phyloP scores from a whole-genome alignment of 208 protist genomes.

The Acanthamoeba royreba region DNA sequence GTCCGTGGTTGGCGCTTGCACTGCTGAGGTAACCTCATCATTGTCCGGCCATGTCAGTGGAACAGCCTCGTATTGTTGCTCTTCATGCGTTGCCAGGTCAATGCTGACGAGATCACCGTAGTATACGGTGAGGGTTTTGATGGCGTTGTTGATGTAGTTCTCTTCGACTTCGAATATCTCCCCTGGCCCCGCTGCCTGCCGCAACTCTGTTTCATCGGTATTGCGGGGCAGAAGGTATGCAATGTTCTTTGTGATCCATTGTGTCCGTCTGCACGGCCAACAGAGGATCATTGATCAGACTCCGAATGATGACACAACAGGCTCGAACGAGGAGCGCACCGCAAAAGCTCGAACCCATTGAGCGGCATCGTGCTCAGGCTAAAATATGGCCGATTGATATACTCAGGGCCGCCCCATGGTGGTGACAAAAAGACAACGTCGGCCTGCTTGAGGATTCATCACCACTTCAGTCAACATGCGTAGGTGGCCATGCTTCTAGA shows the following conservation, averaged over 20 bases:
- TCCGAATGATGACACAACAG: too few relatives aligned
- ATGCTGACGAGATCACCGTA: conserved; percentile 65
- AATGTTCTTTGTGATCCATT: conserved; percentile 70
- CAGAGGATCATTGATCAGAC: neutral
- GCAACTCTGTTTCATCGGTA: conserved; percentile 54
- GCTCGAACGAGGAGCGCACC: neutral
- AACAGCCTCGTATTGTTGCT: too few relatives aligned
- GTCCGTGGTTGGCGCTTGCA: too few relatives aligned
- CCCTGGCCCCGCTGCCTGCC: conserved; percentile 7
- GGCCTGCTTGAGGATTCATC: too few relatives aligned
- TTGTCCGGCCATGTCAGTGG: too few relatives aligned
- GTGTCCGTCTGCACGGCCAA: neutral
- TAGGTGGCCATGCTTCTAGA: too few relatives aligned
- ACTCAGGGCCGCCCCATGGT: conserved; percentile 83
- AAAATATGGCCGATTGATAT: conserved; percentile 55
- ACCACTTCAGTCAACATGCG: too few relatives aligned
- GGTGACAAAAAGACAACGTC: conserved; percentile 82
- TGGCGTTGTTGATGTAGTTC: conserved; percentile 63
- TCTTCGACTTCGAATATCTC: conserved; percentile 64
- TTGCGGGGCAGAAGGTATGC: conserved; percentile 78
- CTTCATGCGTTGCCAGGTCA: too few relatives aligned
- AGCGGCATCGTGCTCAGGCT: neutral
- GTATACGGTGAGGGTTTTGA: conserved; percentile 74
- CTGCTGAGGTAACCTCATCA: too few relatives aligned
- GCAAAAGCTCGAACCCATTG: conserved; percentile 70